Base-by-base conservation (phyloP, 192 early-diverging fungal species). In the Coemansia sp. region DNA sequence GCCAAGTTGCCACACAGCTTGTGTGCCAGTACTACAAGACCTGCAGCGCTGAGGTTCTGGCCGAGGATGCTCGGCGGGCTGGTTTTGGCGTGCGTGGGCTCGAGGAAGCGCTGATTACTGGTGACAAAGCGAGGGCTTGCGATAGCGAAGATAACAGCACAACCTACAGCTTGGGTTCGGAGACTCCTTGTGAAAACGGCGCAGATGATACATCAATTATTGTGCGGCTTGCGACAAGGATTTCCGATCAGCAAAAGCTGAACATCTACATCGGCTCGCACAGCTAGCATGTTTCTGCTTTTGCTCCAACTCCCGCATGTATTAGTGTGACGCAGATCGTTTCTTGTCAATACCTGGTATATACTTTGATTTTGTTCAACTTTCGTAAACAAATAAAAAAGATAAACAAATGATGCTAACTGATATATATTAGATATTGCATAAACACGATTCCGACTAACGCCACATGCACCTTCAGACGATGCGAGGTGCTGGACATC, bases 1-100 rank as follows among this genome's bases (percentile, higher is more conserved):
- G 46, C 3, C 69, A 69, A 57, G 46, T 81, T 23, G 78, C 78
- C 18, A 20, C n/a, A 21, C 66, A 69, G 25, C 68, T 81, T 2
- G 78, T 75, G 30, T 60, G 66, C 30, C 65, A 64, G 26, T 81
- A 81, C 52, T 81, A 81, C 52, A 37, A 71, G 34, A 65, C 67
- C 16, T 66, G 73, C n/a, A 7, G 72, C 4, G 64, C 64, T 0
- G 70, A 62, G 15, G 67, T 62, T 52, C 28, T 81, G 40, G 56
- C 59, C 4, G 60, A 66, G 5, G 78, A 81, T 45, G 73, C 73
- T 10, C 53, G 18, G 35, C 52, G 59, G 6, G 72, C 73, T 8
- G 72, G 66, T 7, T 28, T 80, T 39, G 25, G 20, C 29, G 35
- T 62, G 16, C 53, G 51, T 21, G 59, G 23, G 18, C 35, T 28